These are phyloP conservation scores for Pulveroboletus sp. DNA, from an alignment of 768 basidiomycete genomes.

Conservation along the genomic window DNA sequence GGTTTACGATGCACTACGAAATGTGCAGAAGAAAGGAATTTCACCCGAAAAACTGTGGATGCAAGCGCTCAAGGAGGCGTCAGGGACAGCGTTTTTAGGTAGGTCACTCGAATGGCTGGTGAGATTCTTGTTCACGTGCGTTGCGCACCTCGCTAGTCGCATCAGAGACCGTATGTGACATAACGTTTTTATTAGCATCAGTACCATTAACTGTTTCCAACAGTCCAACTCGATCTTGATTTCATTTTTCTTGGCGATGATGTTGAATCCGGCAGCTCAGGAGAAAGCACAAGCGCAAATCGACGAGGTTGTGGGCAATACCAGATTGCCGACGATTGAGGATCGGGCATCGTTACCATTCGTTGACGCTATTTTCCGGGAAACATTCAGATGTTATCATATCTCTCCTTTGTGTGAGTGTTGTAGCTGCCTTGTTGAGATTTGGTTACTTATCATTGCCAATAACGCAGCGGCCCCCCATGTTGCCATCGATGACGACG, in stretches of 20 bases:
- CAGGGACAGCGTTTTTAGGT: constrained; percentile 17
- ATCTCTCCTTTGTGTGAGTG: constrained; percentile 3
- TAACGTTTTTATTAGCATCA: no score
- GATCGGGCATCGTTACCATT: constrained; percentile 29
- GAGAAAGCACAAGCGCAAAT: not conserved
- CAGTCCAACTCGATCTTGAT: constrained; percentile 8
- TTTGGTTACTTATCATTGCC: no score
- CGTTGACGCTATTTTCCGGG: constrained; percentile 34
- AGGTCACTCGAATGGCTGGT: no score
- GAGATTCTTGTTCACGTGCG: no score
- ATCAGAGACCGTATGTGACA: no score
- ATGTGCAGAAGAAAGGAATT: not conserved
- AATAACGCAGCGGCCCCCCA: constrained; percentile 24
- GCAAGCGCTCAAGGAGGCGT: constrained; percentile 12
- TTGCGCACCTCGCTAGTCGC: no score
- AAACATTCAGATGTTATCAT: constrained; percentile 13
- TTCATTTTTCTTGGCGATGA: constrained; percentile 16
- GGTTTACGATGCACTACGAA: constrained; percentile 12
- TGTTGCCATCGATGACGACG: constrained; percentile 4
- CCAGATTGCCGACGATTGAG: not conserved
- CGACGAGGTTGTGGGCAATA: not conserved
- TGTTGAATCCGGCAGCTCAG: not conserved
- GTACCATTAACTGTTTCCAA: no score
- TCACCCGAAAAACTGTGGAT: not conserved
- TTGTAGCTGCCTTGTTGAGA: not conserved